These are phyloP conservation scores for Pleurotus ostreatus DNA, from an alignment of 768 basidiomycete species.

Conservation along the genomic window DNA sequence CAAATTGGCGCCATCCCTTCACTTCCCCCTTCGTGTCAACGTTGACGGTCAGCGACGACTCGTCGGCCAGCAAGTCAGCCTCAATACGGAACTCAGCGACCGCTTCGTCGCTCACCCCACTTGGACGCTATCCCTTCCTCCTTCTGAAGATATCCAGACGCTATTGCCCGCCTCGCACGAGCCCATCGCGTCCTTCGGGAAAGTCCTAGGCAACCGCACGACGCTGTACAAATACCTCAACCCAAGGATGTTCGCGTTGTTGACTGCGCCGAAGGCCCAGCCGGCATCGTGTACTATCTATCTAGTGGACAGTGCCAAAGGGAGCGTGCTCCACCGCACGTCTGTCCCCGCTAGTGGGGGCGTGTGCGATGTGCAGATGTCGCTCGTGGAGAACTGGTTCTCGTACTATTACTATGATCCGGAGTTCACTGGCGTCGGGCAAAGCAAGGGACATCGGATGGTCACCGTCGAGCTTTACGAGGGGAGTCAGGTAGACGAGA, in stretches of 20 bases:
- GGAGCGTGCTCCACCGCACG: slow-evolving; percentile 67
- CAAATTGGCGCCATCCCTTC: slow-evolving; percentile 38
- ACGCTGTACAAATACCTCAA: slow-evolving; percentile 96
- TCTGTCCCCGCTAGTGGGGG: slow-evolving; percentile 39
- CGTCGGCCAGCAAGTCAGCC: slow-evolving; percentile 51
- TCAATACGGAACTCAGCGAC: slow-evolving; percentile 37
- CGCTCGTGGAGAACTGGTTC: slow-evolving; percentile 87
- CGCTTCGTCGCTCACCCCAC: slow-evolving; percentile 51
- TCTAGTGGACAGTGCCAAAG: slow-evolving; percentile 77
- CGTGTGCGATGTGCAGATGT: slow-evolving; percentile 63
- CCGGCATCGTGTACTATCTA: slow-evolving; percentile 56
- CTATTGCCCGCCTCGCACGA: slow-evolving; percentile 45
- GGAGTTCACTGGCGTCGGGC: slow-evolving; percentile 36
- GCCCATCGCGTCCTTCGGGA: slow-evolving; percentile 74
- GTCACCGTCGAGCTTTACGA: slow-evolving; percentile 91
- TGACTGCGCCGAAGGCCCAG: slow-evolving; percentile 39
- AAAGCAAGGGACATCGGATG: slow-evolving; percentile 66
- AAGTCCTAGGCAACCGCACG: slow-evolving; percentile 81
- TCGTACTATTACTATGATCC: slow-evolving; percentile 83
- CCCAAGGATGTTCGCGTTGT: slow-evolving; percentile 65
- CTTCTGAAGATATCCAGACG: slow-evolving; percentile 52
- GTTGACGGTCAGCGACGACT: slow-evolving; percentile 38
- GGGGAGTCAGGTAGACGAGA: slow-evolving; percentile 60
- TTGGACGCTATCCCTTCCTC: slow-evolving; percentile 60
- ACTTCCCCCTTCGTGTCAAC: slow-evolving; percentile 53